A percentile compares a stretch with the other conserved stretches of the same genome.
Evolutionary conservation across 148 eudicot species (phyloP).

Genomic region (Cornus suecica): DNA sequence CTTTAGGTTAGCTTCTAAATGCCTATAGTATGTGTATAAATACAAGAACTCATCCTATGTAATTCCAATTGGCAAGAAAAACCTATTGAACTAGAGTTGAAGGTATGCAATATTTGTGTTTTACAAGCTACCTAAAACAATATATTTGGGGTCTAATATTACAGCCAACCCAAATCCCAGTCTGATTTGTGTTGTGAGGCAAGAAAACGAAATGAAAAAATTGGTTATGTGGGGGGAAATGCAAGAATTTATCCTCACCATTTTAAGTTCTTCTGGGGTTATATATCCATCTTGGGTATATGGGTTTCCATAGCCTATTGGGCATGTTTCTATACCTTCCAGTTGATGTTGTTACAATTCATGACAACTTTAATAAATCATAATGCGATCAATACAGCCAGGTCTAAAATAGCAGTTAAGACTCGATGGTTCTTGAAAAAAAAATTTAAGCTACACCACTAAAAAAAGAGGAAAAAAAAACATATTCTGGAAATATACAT

Average conservation of each 20-base stretch:
- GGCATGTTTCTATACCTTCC: background rate
- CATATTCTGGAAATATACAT: slow-evolving; percentile 63
- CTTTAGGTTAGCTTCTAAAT: background rate
- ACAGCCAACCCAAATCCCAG: background rate
- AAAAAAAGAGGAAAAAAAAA: slow-evolving; percentile 18
- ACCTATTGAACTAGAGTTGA: background rate
- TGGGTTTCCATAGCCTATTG: background rate
- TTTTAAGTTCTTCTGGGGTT: slow-evolving; percentile 81
- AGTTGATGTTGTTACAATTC: background rate
- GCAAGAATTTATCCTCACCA: slow-evolving; percentile 45
- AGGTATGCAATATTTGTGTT: background rate
- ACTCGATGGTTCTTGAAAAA: background rate
- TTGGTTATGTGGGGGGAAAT: background rate
- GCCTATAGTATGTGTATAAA: background rate
- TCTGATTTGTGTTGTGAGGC: background rate
- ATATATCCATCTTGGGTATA: slow-evolving; percentile 59
- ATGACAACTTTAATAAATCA: background rate
- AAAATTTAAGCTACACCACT: background rate
- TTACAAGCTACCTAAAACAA: too few relatives aligned
- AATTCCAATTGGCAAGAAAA: background rate
- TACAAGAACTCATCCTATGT: too few relatives aligned
- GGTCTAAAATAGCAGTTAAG: background rate
- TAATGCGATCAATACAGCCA: background rate
- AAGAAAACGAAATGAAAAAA: background rate
- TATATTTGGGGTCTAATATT: background rate